Base-by-base conservation (phyloP, 345 rosid species). In the Streptanthus diversifolius region DNA sequence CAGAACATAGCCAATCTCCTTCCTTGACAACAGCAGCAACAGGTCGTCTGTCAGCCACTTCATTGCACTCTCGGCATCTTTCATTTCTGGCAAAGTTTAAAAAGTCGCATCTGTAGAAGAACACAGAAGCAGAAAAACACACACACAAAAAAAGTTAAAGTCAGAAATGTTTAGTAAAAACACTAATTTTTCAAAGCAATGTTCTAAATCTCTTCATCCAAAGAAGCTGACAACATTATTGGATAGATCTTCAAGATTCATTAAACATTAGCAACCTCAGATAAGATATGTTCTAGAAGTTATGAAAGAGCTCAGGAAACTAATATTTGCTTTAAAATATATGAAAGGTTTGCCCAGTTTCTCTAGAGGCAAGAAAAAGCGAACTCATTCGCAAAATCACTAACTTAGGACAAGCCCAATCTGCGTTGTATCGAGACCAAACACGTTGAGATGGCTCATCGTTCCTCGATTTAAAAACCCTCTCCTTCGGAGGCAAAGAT, bases 321-420 rank as follows among this genome's bases (percentile, higher is more conserved):
- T 51, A n/a, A 19, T 37, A 40, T 7, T 7, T 12, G 49, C 54
- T 41, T 40, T 24, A 5, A 17, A 3, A 2, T n/a, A 1, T 40
- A 63, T n/a, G 4, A 32, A 61, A 52, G 25, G 24, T 19, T 8
- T 1, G 14, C 27, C 13, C 36, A 72, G 15, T 30, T 52, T 33
- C 18, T 21, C n/a, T 44, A 63, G 56, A 32, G 12, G 4, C 44
- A 66, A 4, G 17, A 5, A 61, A 5, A 7, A 52, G 41, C 58
- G 17, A 32, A 24, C 12, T 24, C 22, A 15, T 56, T 62, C n/a
- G 3, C 11, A 32, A 35, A 8, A 21, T 32, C 37, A 84, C 98
- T 88, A 88, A 90, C 96, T 83, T 87, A 57, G 88, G 80, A 81
- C 98, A 90, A 62, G 84, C 82, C 96, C 98, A 92, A 68, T 86